Base-by-base conservation (phyloP, 2,329 filamentous ascomycete species). In the Cladophialophora psammophila region DNA sequence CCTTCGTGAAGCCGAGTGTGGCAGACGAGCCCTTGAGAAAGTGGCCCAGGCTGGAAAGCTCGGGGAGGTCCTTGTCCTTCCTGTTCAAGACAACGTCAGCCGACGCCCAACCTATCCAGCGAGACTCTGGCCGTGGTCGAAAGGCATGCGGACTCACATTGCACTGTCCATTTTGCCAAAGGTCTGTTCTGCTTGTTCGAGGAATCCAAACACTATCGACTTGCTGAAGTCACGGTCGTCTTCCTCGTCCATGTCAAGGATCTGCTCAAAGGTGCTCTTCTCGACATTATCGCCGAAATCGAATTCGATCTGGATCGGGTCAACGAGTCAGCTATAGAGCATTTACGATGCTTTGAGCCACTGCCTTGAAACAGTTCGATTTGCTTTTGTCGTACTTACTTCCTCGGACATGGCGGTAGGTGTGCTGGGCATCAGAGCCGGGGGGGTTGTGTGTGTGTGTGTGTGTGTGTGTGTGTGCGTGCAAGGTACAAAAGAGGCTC, bases 1-100 rank as follows among this genome's bases (percentile, higher is more conserved):
- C 91, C 79, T 96, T 96, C 75, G 87, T 90, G 63, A 98, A 87
- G 54, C 95, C 95, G 62, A 99, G 86, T 3, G 95, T 97, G 45
- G 95, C 94, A 8, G 94, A 97, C 6, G 94, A 98, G 67, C 95
- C 95, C 82, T 99, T 99, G 73, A 99, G 86, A 82, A 97, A 99
- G 81, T 99, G 95, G 50, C 95, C 95, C 36, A 97, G 88, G 61
- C 87, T 85, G 38, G 93, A 96, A 42, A 98, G 87, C 72, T 88
- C 83, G n/a, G 82, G 79, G 65, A 98, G 87, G 67, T 97, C 84
- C 75, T 87, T 85, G 1, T 85, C 78, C 72, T 87, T 79, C 71
- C 93, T 96, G 76, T 66, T 60, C 54, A 63, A 65, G 18, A 48
- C 61, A 65, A 42, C 35, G 35, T 63, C 38, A 63, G 60, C 60